Evolutionary conservation across 306 rosid species (phyloP).

Genomic region (Nissolia schottii): DNA sequence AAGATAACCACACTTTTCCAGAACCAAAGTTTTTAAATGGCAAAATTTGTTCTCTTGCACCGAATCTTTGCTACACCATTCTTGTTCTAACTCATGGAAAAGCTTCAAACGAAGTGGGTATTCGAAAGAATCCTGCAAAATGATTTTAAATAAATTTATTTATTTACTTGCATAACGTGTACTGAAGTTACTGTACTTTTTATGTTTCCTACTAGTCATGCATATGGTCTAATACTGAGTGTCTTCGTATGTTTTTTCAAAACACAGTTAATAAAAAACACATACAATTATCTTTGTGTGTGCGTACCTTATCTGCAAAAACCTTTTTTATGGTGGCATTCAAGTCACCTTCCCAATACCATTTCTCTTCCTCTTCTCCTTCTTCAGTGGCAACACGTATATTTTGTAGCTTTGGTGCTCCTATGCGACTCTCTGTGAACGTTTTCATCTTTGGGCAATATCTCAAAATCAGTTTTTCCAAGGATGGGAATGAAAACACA

Average conservation of each 20-base stretch:
- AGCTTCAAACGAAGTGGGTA: background rate
- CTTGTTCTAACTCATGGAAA: background rate
- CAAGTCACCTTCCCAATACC: slow-evolving; percentile 12
- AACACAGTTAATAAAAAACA: background rate
- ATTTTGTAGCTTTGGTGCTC: background rate
- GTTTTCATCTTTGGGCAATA: background rate
- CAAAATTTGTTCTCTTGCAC: background rate
- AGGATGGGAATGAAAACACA: background rate
- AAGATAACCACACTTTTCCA: background rate
- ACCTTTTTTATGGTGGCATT: slow-evolving; percentile 2
- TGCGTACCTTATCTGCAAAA: slow-evolving; percentile 11
- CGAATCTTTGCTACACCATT: background rate
- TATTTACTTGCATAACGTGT: background rate
- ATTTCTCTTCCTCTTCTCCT: background rate
- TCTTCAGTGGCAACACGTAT: background rate
- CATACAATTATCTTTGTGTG: background rate
- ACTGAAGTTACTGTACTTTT: background rate
- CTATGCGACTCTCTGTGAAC: background rate
- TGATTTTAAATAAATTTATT: background rate
- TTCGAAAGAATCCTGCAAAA: background rate
- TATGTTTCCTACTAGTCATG: background rate
- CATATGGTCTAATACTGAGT: background rate
- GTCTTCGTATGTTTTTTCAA: background rate
- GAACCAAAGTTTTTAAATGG: background rate
- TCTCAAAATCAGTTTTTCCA: background rate